phyloP scores from a whole-genome alignment of 345 rosid species.

The Arabidopsis arenosa region DNA sequence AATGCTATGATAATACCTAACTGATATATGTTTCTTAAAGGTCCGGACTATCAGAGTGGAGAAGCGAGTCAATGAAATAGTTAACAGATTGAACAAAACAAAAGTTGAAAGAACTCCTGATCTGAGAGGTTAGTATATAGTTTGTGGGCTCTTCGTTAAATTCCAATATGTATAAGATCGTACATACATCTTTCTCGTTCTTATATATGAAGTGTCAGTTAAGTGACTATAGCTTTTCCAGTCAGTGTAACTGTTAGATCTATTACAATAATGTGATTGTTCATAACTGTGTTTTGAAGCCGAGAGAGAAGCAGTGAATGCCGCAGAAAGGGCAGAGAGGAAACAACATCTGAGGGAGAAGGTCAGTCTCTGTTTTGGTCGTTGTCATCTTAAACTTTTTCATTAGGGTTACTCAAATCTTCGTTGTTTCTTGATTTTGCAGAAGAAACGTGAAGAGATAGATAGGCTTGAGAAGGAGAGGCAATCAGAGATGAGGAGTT shows the following conservation, averaged over 20 bases:
- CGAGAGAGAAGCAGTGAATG: conserved; percentile 87
- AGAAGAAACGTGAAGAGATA: conserved; percentile 94
- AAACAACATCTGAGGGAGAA: conserved; percentile 83
- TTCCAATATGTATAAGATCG: not conserved
- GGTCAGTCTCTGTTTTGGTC: conserved; percentile 51
- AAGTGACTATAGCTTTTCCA: not conserved
- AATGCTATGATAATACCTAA: conserved; percentile 15
- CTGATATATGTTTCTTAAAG: conserved; percentile 47
- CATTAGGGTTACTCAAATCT: not conserved
- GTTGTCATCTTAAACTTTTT: not conserved
- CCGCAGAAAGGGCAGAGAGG: conserved; percentile 94
- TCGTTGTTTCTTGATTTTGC: conserved; percentile 31
- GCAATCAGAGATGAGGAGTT: conserved; percentile 93
- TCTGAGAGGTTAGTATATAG: conserved; percentile 67
- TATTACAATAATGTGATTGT: conserved; percentile 3
- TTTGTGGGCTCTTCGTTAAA: conserved; percentile 13
- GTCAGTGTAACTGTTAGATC: not conserved
- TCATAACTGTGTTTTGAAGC: conserved; percentile 56
- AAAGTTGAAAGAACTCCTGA: conserved; percentile 93
- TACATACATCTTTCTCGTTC: not conserved
- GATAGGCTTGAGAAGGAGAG: conserved; percentile 91
- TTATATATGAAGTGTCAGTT: not conserved
- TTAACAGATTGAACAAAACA: conserved; percentile 92
- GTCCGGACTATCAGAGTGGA: conserved; percentile 92
- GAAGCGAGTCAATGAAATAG: conserved; percentile 88